Conservation (phyloP, 176 grass and related monocot species). For the Carex kokanica region DNA sequence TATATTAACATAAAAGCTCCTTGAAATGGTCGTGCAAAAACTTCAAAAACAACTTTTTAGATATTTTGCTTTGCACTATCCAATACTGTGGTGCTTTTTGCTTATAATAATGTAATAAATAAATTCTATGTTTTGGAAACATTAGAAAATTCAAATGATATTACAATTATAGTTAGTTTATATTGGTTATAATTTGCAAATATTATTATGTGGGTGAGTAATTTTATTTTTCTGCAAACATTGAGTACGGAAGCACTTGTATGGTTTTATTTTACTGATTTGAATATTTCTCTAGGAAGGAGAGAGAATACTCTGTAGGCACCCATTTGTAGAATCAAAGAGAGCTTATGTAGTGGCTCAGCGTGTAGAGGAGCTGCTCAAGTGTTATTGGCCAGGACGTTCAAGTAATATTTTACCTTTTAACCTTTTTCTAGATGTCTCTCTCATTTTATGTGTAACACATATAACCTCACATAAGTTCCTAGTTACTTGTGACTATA, state of each 20-base stretch:
- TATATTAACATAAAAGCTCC: not conserved
- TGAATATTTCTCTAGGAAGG: constrained; percentile 56
- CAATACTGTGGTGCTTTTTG: too few relatives aligned
- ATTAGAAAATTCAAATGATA: not conserved
- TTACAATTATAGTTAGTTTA: not conserved
- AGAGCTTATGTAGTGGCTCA: constrained; percentile 92
- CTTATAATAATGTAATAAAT: not conserved
- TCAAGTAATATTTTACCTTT: constrained; percentile 49
- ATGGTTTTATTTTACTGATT: constrained; percentile 21
- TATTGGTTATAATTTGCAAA: not conserved
- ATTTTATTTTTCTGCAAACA: not conserved
- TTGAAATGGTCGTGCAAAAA: not conserved
- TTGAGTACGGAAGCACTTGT: not conserved
- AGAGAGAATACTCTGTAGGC: constrained; percentile 81
- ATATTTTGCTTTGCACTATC: too few relatives aligned
- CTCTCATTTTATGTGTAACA: not conserved
- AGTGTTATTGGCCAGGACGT: constrained; percentile 78
- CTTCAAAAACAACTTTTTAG: not conserved
- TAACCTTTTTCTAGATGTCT: not conserved
- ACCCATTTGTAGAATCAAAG: constrained; percentile 96
- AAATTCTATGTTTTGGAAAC: not conserved
- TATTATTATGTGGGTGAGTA: too few relatives aligned
- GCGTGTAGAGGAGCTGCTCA: constrained; percentile 83
- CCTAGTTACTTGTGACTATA: not conserved
- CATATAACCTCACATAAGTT: not conserved